Conservation (phyloP, 768 basidiomycete species). For the Amanita polypyramis region DNA sequence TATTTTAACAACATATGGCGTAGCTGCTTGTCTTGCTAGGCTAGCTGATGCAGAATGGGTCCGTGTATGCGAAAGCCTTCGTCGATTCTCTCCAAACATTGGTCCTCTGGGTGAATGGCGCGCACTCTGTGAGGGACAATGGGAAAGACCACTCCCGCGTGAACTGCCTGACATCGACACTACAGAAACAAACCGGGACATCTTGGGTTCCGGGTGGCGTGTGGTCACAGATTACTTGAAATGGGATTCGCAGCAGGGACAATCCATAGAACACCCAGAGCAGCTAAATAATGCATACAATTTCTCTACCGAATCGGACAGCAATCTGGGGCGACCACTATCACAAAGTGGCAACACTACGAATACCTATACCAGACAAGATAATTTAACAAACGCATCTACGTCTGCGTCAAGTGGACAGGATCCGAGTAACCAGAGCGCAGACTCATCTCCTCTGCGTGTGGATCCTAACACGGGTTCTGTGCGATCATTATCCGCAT, state of each 20-base stretch:
- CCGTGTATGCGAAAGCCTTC: slow-evolving; percentile 60
- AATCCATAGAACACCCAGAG: not conserved
- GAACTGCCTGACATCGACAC: slow-evolving; percentile 27
- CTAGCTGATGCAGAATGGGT: slow-evolving; percentile 78
- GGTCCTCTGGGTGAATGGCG: slow-evolving; percentile 68
- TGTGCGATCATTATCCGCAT: slow-evolving; percentile 61
- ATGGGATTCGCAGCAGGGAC: not conserved
- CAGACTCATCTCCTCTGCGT: slow-evolving; percentile 23
- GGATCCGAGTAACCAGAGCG: not conserved
- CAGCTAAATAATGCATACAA: no score
- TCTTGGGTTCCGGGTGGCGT: not conserved
- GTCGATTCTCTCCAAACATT: slow-evolving; percentile 53
- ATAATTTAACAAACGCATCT: not conserved
- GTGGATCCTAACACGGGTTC: slow-evolving; percentile 37
- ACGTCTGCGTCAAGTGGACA: not conserved
- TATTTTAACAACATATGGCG: slow-evolving; percentile 40
- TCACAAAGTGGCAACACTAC: not conserved
- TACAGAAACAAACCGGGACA: not conserved
- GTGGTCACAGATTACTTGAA: not conserved
- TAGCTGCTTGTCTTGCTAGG: slow-evolving; percentile 56
- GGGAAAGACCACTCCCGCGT: slow-evolving; percentile 42
- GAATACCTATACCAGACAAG: not conserved
- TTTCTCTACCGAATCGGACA: not conserved
- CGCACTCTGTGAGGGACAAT: slow-evolving; percentile 66
- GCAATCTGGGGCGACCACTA: not conserved